Base-by-base conservation (phyloP, 1,139 yeast genomes). In the Fermentozyma sake region DNA sequence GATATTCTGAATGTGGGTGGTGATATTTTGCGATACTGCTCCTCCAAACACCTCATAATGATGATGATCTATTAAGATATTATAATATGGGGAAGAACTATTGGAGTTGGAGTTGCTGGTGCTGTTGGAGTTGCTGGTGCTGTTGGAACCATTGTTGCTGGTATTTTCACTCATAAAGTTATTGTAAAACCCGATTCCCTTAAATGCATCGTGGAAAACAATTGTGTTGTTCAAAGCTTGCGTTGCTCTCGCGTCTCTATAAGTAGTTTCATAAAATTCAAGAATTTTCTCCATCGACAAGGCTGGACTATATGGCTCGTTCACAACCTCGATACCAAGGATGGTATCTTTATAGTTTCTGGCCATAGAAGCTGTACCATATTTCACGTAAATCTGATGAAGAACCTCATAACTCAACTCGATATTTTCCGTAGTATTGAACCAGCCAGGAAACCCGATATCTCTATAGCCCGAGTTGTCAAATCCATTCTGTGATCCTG, bases 401-500 rank as follows among this genome's bases (percentile, higher is more conserved):
- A 77, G 55, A 3, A 75, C 71, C 7, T 57, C 47, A 12, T 56
- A 37, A 0, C 82, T 69, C 14, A 68, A 42, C 12, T 61, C 55
- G 7, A 68, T 52, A 37, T 74, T 58, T 24, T 55, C 60, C 1
- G 61, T 55, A 9, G 52, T 42, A 15, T 61, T 50, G 44, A 70
- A 68, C 83, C 83, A 78, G 4, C 65, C 65, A 7, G 75, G 62
- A 26, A 52, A 49, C 12, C 59, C 58, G 12, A 56, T 52, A 33
- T 67, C 68, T 43, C 82, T 60, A 27, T 56, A 50, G 1, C 85
- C 85, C 3, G 81, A 74, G 47, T 77, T 77, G 42, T 78, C 84
- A 47, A 77, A 77, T n/a, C 84, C 84, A 47, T 78, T 77, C 42
- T 77, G 84, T 2, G 81, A 72, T 1, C 81, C 81, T 3, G 83